Conservation (phyloP, 106 monocot genomes). For the Narthecium ossifragum region DNA sequence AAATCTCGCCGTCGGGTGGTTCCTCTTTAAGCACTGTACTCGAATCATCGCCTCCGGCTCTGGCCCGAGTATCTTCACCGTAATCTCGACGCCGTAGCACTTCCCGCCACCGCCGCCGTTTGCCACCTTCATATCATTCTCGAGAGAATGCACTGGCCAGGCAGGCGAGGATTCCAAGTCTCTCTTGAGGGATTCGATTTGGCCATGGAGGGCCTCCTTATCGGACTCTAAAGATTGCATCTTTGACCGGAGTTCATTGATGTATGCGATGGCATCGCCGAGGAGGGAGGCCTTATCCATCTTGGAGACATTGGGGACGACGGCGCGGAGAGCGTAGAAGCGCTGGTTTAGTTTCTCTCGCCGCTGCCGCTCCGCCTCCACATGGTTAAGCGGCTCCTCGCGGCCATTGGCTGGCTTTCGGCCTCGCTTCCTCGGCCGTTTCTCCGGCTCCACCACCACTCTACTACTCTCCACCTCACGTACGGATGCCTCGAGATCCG, state of each 20-base stretch:
- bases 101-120: constrained; percentile 6
- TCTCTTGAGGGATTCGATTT: constrained; percentile 40
- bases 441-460: constrained; percentile 38
- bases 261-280: constrained; percentile 81
- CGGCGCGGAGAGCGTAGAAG: constrained; percentile 90
- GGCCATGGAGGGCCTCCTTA: constrained; percentile 25
- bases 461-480: constrained; percentile 63
- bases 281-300: constrained; percentile 97
- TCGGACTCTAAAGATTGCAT: constrained; percentile 36
- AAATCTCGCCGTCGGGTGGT: constrained; percentile 58
- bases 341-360: constrained; percentile 94
- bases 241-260: constrained; percentile 60
- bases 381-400: constrained; percentile 86
- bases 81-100: constrained; percentile 41
- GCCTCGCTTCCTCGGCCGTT: constrained; percentile 67
- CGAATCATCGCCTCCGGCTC: constrained; percentile 63
- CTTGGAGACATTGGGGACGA: constrained; percentile 92
- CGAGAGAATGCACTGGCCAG: neutral
- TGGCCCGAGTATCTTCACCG: constrained; percentile 52
- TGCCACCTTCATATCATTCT: neutral
- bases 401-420: constrained; percentile 88
- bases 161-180: constrained; percentile 9
- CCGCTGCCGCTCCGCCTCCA: constrained; percentile 85
- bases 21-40: constrained; percentile 35
- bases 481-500: constrained; percentile 73